phyloP scores from a whole-genome alignment of 192 early-diverging fungal species.

The Dissophora ornata region DNA sequence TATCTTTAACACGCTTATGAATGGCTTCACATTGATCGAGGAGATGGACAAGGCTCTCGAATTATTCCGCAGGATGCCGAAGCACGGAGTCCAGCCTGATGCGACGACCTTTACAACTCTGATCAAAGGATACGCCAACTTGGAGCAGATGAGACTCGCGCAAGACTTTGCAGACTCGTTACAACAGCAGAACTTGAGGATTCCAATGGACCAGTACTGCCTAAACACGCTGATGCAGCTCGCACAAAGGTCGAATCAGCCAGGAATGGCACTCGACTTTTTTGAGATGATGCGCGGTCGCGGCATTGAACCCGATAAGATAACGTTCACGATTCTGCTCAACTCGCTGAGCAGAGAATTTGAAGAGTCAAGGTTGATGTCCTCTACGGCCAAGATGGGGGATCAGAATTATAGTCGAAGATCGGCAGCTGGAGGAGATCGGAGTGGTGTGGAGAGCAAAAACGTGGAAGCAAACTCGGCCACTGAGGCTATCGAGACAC shows the following conservation, averaged over 20 bases:
- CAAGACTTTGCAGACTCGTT: constrained; percentile 41
- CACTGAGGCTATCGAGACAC: constrained; percentile 22
- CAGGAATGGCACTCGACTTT: constrained; percentile 45
- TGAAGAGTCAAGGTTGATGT: not conserved
- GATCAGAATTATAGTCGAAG: not conserved
- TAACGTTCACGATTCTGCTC: constrained; percentile 36
- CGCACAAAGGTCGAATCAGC: constrained; percentile 41
- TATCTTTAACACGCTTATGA: constrained; percentile 45
- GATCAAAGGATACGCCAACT: constrained; percentile 46
- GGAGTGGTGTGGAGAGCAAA: not conserved
- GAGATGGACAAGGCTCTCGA: constrained; percentile 55
- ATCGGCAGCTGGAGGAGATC: not conserved
- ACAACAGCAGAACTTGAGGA: constrained; percentile 24
- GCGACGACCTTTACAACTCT: constrained; percentile 35
- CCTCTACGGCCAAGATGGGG: not conserved
- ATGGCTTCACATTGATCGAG: constrained; percentile 36
- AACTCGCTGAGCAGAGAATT: constrained; percentile 34
- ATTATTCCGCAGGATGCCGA: constrained; percentile 49
- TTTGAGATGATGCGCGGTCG: constrained; percentile 51
- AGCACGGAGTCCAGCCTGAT: constrained; percentile 47
- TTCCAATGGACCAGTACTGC: constrained; percentile 34
- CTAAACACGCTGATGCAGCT: constrained; percentile 48
- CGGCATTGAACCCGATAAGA: constrained; percentile 32
- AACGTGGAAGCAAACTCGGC: constrained; percentile 3
- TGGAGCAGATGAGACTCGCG: constrained; percentile 23